Percentiles rank a stretch among this genome's conserved stretches.
phyloP scores from a whole-genome alignment of 257 asterid genomes.

The Misopates orontium region DNA sequence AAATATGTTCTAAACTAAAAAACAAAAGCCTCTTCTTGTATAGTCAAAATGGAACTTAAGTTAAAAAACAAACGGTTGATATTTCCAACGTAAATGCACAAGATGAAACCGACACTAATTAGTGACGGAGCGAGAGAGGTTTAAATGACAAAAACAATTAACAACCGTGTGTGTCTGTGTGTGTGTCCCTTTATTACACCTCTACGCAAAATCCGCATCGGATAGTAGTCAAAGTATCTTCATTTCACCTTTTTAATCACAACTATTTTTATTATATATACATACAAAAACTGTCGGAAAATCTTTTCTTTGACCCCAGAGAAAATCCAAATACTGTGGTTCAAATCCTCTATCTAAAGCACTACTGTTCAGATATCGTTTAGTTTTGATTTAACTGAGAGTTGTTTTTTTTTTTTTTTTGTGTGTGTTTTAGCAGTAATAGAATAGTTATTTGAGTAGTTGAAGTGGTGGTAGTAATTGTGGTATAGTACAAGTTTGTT shows the following conservation, averaged over 20 bases:
- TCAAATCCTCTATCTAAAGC: neutral
- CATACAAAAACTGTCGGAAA: too few relatives aligned
- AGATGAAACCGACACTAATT: conserved; percentile 4
- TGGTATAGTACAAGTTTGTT: too few relatives aligned
- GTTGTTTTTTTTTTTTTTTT: neutral
- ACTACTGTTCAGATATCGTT: neutral
- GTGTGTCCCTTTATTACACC: conserved; percentile 30
- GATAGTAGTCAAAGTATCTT: neutral
- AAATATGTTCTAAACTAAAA: too few relatives aligned
- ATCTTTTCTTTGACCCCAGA: neutral
- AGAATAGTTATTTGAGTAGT: conserved; percentile 25
- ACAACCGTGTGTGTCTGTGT: too few relatives aligned
- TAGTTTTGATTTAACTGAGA: neutral
- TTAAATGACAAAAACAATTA: neutral
- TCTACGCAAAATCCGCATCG: neutral
- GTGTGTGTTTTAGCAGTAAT: conserved; percentile 15
- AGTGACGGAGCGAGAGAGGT: conserved; percentile 10
- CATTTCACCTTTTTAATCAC: neutral
- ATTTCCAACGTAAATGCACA: too few relatives aligned
- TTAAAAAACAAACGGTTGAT: too few relatives aligned
- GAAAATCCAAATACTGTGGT: neutral
- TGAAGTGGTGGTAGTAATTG: neutral
- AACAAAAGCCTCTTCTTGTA: too few relatives aligned
- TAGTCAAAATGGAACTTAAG: too few relatives aligned
- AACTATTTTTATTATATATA: too few relatives aligned